Percentiles rank a stretch among this genome's conserved stretches.
phyloP scores from a whole-genome alignment of 129 eudicot species.

The Ambrosia trifida region DNA sequence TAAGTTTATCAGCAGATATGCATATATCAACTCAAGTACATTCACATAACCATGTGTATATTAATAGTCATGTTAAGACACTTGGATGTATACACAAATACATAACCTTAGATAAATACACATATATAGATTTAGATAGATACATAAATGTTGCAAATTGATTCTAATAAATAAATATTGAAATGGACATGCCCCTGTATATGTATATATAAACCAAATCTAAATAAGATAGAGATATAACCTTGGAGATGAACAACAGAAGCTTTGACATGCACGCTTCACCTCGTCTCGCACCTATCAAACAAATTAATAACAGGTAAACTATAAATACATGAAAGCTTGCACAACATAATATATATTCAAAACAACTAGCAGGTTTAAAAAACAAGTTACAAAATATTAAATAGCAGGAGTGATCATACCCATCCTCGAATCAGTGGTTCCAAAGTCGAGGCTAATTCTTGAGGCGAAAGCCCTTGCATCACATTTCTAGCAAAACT shows the following conservation, averaged over 20 bases:
- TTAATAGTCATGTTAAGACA: too few relatives aligned
- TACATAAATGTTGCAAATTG: too few relatives aligned
- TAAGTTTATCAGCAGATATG: too few relatives aligned
- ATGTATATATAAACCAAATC: neutral
- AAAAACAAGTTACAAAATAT: neutral
- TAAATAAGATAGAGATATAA: slow-evolving; percentile 25
- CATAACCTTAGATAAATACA: too few relatives aligned
- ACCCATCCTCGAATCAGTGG: slow-evolving; percentile 66
- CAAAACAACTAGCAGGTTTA: neutral
- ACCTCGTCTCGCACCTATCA: slow-evolving; percentile 76
- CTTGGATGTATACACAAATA: too few relatives aligned
- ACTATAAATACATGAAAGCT: slow-evolving; percentile 6
- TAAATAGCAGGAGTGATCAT: slow-evolving; percentile 19
- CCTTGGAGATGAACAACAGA: slow-evolving; percentile 51
- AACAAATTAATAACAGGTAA: slow-evolving; percentile 5
- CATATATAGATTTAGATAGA: too few relatives aligned
- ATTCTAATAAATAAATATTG: too few relatives aligned
- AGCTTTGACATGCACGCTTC: slow-evolving; percentile 41
- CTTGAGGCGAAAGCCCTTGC: slow-evolving; percentile 44
- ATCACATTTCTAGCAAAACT: slow-evolving; percentile 43
- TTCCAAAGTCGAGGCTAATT: slow-evolving; percentile 53
- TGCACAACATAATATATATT: slow-evolving; percentile 8
- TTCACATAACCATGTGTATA: neutral
- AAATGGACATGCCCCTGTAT: too few relatives aligned
- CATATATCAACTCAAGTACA: too few relatives aligned